Evolutionary conservation across 192 early-diverging fungal genomes (phyloP).

Genomic region (Backusella westeae): DNA sequence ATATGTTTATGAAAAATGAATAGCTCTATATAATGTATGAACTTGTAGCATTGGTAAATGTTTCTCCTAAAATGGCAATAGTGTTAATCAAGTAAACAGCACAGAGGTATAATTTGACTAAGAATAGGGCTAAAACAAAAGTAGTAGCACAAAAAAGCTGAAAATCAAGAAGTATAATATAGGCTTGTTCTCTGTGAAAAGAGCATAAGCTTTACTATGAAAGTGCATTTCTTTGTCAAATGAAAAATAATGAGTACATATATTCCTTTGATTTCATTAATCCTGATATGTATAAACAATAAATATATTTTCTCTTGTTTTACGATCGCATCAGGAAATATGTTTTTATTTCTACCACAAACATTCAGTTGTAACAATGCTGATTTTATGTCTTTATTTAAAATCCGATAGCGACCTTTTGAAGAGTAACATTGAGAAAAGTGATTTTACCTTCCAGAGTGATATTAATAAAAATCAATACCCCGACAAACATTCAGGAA

Average conservation of each 20-base stretch:
- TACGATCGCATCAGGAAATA: background rate
- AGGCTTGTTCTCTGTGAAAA: background rate
- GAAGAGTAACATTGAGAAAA: background rate
- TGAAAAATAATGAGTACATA: background rate
- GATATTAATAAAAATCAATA: slow-evolving; percentile 2
- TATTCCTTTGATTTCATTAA: background rate
- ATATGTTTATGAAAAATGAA: background rate
- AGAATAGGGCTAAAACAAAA: background rate
- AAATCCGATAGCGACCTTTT: background rate
- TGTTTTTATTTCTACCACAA: background rate
- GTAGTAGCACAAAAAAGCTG: background rate
- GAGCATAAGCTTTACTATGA: background rate
- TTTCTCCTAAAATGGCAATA: background rate
- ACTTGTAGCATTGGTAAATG: background rate
- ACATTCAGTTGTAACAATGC: background rate
- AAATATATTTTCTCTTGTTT: background rate
- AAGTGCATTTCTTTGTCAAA: background rate
- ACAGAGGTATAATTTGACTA: background rate
- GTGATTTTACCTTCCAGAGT: background rate
- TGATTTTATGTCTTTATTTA: background rate
- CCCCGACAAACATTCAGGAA: background rate
- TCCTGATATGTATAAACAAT: background rate
- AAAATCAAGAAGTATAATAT: background rate
- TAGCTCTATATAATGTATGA: background rate
- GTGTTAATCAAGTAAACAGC: background rate